Evolutionary conservation across 257 asterid species (phyloP).

Genomic region (Nicotiana attenuata): DNA sequence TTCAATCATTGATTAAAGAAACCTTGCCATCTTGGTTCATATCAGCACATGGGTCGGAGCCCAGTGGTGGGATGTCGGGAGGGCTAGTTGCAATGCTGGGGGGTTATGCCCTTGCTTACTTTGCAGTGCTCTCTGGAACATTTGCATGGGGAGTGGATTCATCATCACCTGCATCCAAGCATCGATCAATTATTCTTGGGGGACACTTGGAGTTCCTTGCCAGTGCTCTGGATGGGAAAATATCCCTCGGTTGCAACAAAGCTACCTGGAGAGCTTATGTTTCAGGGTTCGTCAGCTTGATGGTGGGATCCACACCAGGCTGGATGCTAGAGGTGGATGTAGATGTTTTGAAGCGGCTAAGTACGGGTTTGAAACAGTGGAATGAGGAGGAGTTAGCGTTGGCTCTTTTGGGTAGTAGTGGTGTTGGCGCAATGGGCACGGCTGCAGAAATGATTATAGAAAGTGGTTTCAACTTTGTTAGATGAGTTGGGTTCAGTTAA

Average conservation of each 20-base stretch:
- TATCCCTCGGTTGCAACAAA: constrained; percentile 73
- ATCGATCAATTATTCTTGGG: constrained; percentile 46
- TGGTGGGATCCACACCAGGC: constrained; percentile 76
- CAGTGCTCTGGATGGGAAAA: constrained; percentile 69
- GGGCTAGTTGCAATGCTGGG: constrained; percentile 69
- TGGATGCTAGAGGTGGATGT: constrained; percentile 87
- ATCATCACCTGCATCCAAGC: constrained; percentile 41
- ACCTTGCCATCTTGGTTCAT: constrained; percentile 85
- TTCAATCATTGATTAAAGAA: constrained; percentile 66
- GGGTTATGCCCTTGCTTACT: constrained; percentile 82
- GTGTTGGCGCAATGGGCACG: constrained; percentile 74
- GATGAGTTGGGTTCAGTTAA: background rate
- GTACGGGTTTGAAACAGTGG: constrained; percentile 76
- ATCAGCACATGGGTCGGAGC: constrained; percentile 45
- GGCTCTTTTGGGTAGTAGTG: constrained; percentile 69
- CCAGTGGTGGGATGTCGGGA: constrained; percentile 37
- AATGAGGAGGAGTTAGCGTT: constrained; percentile 80
- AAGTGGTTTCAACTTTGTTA: constrained; percentile 34
- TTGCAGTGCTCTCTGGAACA: constrained; percentile 49
- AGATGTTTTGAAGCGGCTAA: constrained; percentile 60
- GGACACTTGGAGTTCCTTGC: constrained; percentile 73
- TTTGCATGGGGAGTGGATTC: constrained; percentile 89
- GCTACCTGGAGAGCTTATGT: constrained; percentile 83
- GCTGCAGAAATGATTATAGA: constrained; percentile 89
- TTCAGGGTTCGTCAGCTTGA: constrained; percentile 63